Percentiles rank a stretch among this genome's conserved stretches.
Evolutionary conservation across 805 yeast species (phyloP).

Genomic region (Dipodascus albidus): DNA sequence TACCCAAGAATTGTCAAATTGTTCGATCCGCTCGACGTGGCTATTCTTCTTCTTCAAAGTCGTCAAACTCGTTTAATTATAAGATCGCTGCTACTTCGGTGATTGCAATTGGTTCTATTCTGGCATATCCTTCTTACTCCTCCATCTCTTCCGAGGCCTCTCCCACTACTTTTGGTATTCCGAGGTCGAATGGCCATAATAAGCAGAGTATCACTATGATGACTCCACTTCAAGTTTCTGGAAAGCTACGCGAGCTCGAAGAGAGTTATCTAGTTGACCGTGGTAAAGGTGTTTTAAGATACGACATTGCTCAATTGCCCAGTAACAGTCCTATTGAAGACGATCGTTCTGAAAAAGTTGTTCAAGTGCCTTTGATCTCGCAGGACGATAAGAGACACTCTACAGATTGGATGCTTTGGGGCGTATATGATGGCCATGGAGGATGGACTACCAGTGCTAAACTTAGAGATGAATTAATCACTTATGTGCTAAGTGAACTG

Average conservation of each 20-base stretch:
- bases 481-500: constrained; percentile 65
- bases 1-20: background rate
- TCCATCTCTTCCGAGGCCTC: background rate
- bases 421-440: constrained; percentile 93
- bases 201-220: background rate
- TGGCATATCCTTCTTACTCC: background rate
- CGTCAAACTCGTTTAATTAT: background rate
- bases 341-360: constrained; percentile 69
- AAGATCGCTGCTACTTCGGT: background rate
- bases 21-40: background rate
- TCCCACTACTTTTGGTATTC: background rate
- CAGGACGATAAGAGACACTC: constrained; percentile 31
- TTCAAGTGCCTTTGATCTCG: constrained; percentile 44
- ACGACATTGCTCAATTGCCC: constrained; percentile 82
- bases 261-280: constrained; percentile 73
- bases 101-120: background rate
- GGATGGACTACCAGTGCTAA: constrained; percentile 92
- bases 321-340: constrained; percentile 93
- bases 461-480: constrained; percentile 67
- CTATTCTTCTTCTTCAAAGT: background rate
- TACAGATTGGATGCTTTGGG: constrained; percentile 87
- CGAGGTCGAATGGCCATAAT: background rate
- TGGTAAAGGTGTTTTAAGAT: constrained; percentile 78
- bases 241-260: constrained; percentile 57
- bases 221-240: constrained; percentile 50